Percentiles rank a stretch among this genome's conserved stretches.
phyloP scores from a whole-genome alignment of 306 rosid species.

The Begonia peltatifolia region DNA sequence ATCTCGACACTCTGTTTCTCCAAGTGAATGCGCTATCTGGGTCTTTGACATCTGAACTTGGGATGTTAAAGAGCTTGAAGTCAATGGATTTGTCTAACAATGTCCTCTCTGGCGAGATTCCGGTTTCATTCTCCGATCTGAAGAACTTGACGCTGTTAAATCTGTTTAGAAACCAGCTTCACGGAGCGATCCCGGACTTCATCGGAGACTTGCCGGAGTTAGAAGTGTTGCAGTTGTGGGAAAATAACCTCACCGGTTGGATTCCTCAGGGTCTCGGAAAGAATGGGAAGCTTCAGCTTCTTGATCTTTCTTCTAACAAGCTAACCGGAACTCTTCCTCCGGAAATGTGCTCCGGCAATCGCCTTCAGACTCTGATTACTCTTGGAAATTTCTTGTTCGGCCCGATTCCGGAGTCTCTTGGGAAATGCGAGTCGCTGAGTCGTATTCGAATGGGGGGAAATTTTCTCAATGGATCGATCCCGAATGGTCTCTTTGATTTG shows the following conservation, averaged over 20 bases:
- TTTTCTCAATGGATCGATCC: slow-evolving; percentile 79
- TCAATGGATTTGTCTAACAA: slow-evolving; percentile 95
- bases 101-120: slow-evolving; percentile 60
- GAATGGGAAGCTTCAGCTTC: slow-evolving; percentile 50
- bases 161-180: slow-evolving; percentile 74
- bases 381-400: slow-evolving; percentile 70
- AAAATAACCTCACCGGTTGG: slow-evolving; percentile 79
- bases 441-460: slow-evolving; percentile 91
- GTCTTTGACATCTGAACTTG: slow-evolving; percentile 52
- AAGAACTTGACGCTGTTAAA: slow-evolving; percentile 69
- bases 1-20: slow-evolving; percentile 77
- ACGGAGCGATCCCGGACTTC: slow-evolving; percentile 85
- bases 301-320: slow-evolving; percentile 81
- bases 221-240: slow-evolving; percentile 87
- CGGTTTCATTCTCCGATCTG: slow-evolving; percentile 39
- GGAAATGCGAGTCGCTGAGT: slow-evolving; percentile 43
- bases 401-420: slow-evolving; percentile 76
- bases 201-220: slow-evolving; percentile 56
- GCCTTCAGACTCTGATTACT: slow-evolving; percentile 60
- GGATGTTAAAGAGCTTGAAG: slow-evolving; percentile 49
- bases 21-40: slow-evolving; percentile 83
- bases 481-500: slow-evolving; percentile 62
- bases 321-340: slow-evolving; percentile 76
- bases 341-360: slow-evolving; percentile 58
- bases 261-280: slow-evolving; percentile 73